phyloP scores from a whole-genome alignment of 108 stramenopile genomes.

The Parietichytrium sp. region DNA sequence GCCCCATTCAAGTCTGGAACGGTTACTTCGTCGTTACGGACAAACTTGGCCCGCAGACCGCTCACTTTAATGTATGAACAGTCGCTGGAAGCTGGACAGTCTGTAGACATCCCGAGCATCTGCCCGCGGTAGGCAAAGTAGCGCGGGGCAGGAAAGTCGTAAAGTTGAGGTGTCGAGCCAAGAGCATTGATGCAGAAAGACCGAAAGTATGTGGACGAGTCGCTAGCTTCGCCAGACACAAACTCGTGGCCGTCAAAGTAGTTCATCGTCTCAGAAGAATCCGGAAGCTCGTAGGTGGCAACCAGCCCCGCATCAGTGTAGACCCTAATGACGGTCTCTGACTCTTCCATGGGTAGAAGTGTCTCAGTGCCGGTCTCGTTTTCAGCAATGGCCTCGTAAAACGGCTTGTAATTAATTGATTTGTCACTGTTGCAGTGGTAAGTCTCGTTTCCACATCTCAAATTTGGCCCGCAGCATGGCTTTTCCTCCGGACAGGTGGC shows the following conservation, averaged over 20 bases:
- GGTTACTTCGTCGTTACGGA: background rate
- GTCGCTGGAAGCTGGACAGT: background rate
- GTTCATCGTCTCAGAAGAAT: background rate
- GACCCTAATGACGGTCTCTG: background rate
- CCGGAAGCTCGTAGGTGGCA: background rate
- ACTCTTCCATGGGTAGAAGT: background rate
- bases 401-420: background rate
- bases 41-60: background rate
- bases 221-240: background rate
- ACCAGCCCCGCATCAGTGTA: background rate
- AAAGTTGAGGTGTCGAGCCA: background rate
- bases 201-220: background rate
- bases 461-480: background rate
- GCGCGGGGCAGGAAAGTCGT: background rate
- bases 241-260: slow-evolving; percentile 24
- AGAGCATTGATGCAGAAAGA: slow-evolving; percentile 9
- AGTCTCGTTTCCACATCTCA: background rate
- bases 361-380: background rate
- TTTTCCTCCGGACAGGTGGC: slow-evolving; percentile 1
- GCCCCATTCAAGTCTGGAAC: background rate
- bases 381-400: background rate
- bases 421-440: background rate
- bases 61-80: background rate
- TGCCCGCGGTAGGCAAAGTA: slow-evolving; percentile 22
- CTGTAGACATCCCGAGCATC: background rate